Percentiles rank a stretch among this genome's conserved stretches.
Evolutionary conservation across 1,284 basidiomycete genomes (phyloP).

Genomic region (Heliocybe sulcata): DNA sequence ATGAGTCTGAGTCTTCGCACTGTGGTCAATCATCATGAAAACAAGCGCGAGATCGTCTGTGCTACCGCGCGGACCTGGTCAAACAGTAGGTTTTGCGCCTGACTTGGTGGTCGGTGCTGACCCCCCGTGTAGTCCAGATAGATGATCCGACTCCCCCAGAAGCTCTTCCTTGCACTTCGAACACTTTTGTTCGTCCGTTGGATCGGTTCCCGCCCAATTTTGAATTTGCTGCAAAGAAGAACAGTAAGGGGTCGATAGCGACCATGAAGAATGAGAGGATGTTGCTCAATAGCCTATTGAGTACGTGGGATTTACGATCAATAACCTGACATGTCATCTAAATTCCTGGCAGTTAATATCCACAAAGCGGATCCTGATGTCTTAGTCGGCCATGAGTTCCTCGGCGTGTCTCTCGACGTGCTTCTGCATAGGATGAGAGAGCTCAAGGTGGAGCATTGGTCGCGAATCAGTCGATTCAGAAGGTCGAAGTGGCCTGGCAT

Average conservation of each 20-base stretch:
- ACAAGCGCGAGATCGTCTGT: slow-evolving; percentile 91
- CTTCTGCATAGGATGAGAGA: slow-evolving; percentile 90
- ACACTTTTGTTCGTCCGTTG: slow-evolving; percentile 92
- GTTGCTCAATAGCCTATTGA: slow-evolving; percentile 78
- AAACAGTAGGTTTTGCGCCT: slow-evolving; percentile 50
- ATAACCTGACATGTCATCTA: background rate
- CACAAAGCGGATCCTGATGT: slow-evolving; percentile 92
- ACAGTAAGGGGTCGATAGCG: slow-evolving; percentile 66
- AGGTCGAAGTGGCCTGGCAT: slow-evolving; percentile 79
- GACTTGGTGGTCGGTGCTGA: background rate
- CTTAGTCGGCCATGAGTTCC: slow-evolving; percentile 91
- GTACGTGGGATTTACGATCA: slow-evolving; percentile 28
- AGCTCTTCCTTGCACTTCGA: slow-evolving; percentile 73
- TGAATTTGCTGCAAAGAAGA: slow-evolving; percentile 59
- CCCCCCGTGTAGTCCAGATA: slow-evolving; percentile 54
- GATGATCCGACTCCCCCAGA: slow-evolving; percentile 90
- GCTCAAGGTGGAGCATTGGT: slow-evolving; percentile 89
- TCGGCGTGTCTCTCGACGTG: slow-evolving; percentile 89
- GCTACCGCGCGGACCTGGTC: slow-evolving; percentile 84
- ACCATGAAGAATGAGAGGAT: slow-evolving; percentile 81
- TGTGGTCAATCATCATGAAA: slow-evolving; percentile 91
- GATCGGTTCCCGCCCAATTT: slow-evolving; percentile 86
- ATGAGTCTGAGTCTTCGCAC: slow-evolving; percentile 89
- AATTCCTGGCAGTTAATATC: slow-evolving; percentile 53
- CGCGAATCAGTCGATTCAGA: slow-evolving; percentile 88